Evolutionary conservation across 805 yeast species (phyloP), one percentile per base, ranked within the genome.

Genomic region (Torulaspora quercuum): DNA sequence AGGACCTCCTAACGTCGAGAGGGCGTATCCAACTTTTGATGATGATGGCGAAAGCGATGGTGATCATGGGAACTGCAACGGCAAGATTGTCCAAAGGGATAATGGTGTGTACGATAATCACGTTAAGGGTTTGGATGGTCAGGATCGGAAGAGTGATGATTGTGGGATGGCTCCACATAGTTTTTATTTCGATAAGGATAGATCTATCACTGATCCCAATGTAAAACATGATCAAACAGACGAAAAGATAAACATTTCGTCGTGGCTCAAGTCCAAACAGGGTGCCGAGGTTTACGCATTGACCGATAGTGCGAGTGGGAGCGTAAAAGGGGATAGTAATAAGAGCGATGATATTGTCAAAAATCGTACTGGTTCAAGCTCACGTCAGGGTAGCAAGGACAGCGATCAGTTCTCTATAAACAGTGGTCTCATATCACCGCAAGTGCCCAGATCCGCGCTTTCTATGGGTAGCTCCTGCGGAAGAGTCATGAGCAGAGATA

Each of bases 241-340:
- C 9, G 39, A 41, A 22, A 41, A 44, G 37, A 47, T 48, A 17
- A 44, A 49, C 25, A 48, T 57, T 17, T 46, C 59, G n/a, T 48
- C 54, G 16, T 50, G 59, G 55, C 29, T 52, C 17, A 48, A 45
- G 35, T 46, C 55, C 11, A 42, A 46, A n/a, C 44, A 42, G 9
- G 48, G 47, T 15, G 55, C 51, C 7, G 58, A 55, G 11, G 36
- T 44, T 10, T 55, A 55, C 36, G 46, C 59, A 10, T 39, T 54
- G 27, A 41, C 41, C n/a, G 45, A 41, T 17, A 27, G 26, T 25
- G 29, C 25, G n/a, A n/a, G n/a, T n/a, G 25, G 25, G 8, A 18
- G 19, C 24, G 25, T 35, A 13, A 33, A 36, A 16, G 33, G 30
- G 13, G 28, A 27, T 14, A 31, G 36, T 36, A 32, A 33, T 24